Evolutionary conservation across 371 early-diverging fungal species (phyloP), one percentile per base, ranked within the genome.

Genomic region (Coemansia sp.): DNA sequence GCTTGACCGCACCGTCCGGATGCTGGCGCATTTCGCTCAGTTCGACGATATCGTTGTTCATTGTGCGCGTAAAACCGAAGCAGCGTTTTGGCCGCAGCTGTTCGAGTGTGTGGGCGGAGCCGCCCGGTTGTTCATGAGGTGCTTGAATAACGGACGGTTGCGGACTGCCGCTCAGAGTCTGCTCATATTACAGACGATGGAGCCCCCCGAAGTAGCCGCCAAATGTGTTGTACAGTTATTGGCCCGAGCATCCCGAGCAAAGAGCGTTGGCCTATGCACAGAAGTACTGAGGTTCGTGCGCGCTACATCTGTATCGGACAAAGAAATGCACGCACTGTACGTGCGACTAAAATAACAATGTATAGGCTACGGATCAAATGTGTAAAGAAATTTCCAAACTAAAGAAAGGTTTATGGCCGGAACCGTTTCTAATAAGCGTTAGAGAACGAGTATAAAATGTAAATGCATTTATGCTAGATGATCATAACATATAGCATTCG

Each of bases 41-140:
- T 83, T 79, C 40, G 70, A 83, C 20, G 88, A 89, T 14, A 78
- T 88, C 25, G 82, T 89, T 54, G 88, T 85, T 9, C 82, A 84
- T 26, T 88, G 88, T 62, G 87, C 89, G 11, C 69, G 90, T 52
- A 89, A 89, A 65, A 84, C 85, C 14, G 90, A 89, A 60, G 81
- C 87, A 3, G 71, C 86, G 9, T 67, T 84, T 44, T 89, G 90
- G 90, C 69, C 79, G 1, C 82, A 75, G 20, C 82, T 89, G 65
- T 89, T 89, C 62, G 67, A 68, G 7, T 72, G 83, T 23, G 82
- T 83, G 3, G 90, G 88, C 3, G 85, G 86, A 23, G 83, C 86
- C 1, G 82, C 79, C 37, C 69, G 28, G 1, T 65, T 89, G 48
- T 89, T 88, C 56, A 58, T 81, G 14, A 44, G 47, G 16, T 79